Evolutionary conservation across 352 stramenopile genomes (phyloP), one percentile per base, ranked within the genome.

Genomic region (Phytophthora citrophthora): DNA sequence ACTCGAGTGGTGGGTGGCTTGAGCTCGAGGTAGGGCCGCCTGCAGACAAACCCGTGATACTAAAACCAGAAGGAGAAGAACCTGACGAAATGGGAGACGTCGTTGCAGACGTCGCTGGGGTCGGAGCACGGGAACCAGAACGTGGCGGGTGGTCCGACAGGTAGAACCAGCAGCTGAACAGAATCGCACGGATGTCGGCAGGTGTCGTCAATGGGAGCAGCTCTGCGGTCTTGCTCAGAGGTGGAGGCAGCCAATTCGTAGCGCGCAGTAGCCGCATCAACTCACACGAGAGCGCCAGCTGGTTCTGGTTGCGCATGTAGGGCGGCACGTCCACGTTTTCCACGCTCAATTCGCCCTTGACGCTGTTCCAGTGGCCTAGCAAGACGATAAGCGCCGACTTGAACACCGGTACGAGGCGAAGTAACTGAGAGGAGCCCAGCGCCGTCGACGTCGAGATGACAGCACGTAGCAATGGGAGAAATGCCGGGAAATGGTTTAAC

Each of bases 91-190:
- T 77, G 1, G 78, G 78, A 4, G 78, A 88, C 27, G 76, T 68
- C 2, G 76, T 68, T 5, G 76, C 69, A 0, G 76, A 85, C 23
- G 78, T 81, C 3, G 71, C 71, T 5, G 78, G 78, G 16, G 78
- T 85, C 0, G 72, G 64, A 0, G 63, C 77, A 16, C 67, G 52
- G 0, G 69, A 77, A 3, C 70, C 71, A 10, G 38, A 49, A 1
- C 53, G 68, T 6, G 87, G 87, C 7, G 87, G 85, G 26, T 93
- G 80, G 47, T 95, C 86, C 1, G 79, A 78, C 41, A 95, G 74
- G 60, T 88, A 95, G 56, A 90, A 91, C 87, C 87, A 95, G 58
- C 84, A 91, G 63, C 81, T 90, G 32, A 93, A 91, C 36, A 95
- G 76, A 53, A 95, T 91, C 1, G 68, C 70, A 20, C 87, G 85